Conservation (phyloP, 306 rosid genomes). For the Gleditsia sinensis region DNA sequence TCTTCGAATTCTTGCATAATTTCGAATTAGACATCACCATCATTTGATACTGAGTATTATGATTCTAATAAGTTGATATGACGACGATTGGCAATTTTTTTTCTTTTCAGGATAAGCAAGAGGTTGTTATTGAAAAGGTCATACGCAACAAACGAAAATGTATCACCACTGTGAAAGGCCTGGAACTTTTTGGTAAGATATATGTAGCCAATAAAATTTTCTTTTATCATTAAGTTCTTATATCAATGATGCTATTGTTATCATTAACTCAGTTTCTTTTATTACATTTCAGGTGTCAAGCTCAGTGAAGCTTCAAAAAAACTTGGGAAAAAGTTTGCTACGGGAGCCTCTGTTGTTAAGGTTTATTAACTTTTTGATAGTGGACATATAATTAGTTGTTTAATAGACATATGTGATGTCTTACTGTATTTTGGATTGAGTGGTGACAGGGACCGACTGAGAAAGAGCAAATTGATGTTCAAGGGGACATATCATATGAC, state of each 20-base stretch:
- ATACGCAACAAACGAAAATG: constrained; percentile 91
- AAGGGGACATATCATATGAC: constrained; percentile 94
- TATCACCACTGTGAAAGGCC: constrained; percentile 94
- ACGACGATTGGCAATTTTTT: constrained; percentile 1
- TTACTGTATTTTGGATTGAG: constrained; percentile 35
- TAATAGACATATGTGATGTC: constrained; percentile 26
- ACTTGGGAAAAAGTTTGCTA: constrained; percentile 97
- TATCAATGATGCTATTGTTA: neutral
- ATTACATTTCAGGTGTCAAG: constrained; percentile 39
- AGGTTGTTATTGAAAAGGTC: constrained; percentile 89
- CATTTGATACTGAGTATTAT: neutral
- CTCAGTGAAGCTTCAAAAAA: constrained; percentile 99
- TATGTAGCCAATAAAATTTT: constrained; percentile 7
- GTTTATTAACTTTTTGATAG: constrained; percentile 40
- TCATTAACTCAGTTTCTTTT: neutral
- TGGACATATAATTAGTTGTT: constrained; percentile 18
- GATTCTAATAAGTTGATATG: constrained; percentile 16
- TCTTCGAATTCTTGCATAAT: neutral
- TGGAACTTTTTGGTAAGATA: constrained; percentile 89
- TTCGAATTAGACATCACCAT: neutral
- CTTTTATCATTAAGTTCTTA: constrained; percentile 11
- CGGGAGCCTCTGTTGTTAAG: constrained; percentile 99
- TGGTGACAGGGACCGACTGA: constrained; percentile 92
- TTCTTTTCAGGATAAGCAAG: constrained; percentile 81
- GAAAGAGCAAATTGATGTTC: constrained; percentile 99